phyloP scores from a whole-genome alignment of 257 asterid genomes.

The Fraxinus cuspidata region DNA sequence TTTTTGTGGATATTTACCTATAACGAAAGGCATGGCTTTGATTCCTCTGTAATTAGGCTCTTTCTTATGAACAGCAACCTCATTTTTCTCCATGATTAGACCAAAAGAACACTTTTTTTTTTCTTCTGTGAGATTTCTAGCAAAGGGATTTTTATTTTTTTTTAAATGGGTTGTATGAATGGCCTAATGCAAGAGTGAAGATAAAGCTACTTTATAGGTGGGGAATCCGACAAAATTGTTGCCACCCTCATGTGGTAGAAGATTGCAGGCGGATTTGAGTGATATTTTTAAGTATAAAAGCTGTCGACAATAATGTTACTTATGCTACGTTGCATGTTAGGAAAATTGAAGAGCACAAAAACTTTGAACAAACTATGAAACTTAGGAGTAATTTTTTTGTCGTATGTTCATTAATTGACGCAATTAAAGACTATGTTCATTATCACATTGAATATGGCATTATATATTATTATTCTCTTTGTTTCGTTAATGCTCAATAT shows the following conservation, averaged over 20 bases:
- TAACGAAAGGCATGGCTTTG: slow-evolving; percentile 80
- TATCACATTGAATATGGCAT: too few relatives aligned
- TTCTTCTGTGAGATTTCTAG: neutral
- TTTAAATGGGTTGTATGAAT: neutral
- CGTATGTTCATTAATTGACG: too few relatives aligned
- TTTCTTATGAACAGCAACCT: slow-evolving; percentile 20
- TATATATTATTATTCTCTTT: too few relatives aligned
- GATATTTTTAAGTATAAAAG: too few relatives aligned
- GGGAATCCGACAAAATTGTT: neutral
- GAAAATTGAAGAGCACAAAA: slow-evolving; percentile 19
- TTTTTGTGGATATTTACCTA: slow-evolving; percentile 40
- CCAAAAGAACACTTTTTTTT: neutral
- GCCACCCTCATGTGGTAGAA: too few relatives aligned
- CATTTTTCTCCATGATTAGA: slow-evolving; percentile 31
- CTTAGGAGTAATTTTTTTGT: too few relatives aligned
- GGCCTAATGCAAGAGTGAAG: neutral
- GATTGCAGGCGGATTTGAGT: too few relatives aligned
- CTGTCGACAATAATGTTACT: too few relatives aligned
- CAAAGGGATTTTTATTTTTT: neutral
- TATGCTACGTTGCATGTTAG: too few relatives aligned
- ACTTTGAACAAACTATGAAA: neutral
- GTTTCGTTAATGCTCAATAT: too few relatives aligned
- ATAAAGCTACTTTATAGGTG: neutral
- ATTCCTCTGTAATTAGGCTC: slow-evolving; percentile 66
- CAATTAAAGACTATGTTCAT: too few relatives aligned